phyloP scores from a whole-genome alignment of 2,329 filamentous ascomycete genomes.

The Ramularia endophylla region DNA sequence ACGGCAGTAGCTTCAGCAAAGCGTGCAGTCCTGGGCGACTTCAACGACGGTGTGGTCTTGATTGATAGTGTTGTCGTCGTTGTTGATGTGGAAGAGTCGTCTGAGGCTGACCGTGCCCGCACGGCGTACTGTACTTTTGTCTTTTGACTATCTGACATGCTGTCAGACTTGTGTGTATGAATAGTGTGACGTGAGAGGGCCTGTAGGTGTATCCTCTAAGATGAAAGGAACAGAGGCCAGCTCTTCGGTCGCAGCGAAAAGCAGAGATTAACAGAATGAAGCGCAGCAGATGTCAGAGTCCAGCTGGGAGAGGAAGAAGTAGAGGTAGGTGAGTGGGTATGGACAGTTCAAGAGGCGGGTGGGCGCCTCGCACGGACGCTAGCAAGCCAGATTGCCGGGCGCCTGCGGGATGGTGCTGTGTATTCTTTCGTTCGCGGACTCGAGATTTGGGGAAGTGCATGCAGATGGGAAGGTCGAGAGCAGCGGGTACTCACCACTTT shows the following conservation, averaged over 20 bases:
- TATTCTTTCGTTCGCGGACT: too few species aligned
- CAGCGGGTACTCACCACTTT: too few species aligned
- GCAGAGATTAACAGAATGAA: slow-evolving; percentile 10
- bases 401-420: slow-evolving; percentile 9
- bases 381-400: slow-evolving; percentile 12
- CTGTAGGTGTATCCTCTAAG: too few species aligned
- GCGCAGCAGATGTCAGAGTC: slow-evolving; percentile 16
- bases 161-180: slow-evolving; percentile 30
- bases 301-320: slow-evolving; percentile 18
- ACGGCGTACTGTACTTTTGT: slow-evolving; percentile 38
- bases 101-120: slow-evolving; percentile 33
- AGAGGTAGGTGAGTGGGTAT: slow-evolving; percentile 8
- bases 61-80: slow-evolving; percentile 18
- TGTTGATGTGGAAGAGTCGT: slow-evolving; percentile 18
- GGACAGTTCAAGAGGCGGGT: slow-evolving; percentile 6
- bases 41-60: slow-evolving; percentile 23
- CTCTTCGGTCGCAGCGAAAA: slow-evolving; percentile 23
- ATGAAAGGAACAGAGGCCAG: slow-evolving; percentile 28
- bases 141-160: slow-evolving; percentile 44
- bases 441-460: too few species aligned
- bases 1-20: slow-evolving; percentile 77
- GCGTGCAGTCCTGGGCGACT: slow-evolving; percentile 63
- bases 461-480: too few species aligned
- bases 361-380: slow-evolving; percentile 23
- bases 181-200: slow-evolving; percentile 26